These are phyloP conservation scores for Colletotrichum theobromicola DNA, from an alignment of 2,329 filamentous ascomycete species.

Conservation along the genomic window DNA sequence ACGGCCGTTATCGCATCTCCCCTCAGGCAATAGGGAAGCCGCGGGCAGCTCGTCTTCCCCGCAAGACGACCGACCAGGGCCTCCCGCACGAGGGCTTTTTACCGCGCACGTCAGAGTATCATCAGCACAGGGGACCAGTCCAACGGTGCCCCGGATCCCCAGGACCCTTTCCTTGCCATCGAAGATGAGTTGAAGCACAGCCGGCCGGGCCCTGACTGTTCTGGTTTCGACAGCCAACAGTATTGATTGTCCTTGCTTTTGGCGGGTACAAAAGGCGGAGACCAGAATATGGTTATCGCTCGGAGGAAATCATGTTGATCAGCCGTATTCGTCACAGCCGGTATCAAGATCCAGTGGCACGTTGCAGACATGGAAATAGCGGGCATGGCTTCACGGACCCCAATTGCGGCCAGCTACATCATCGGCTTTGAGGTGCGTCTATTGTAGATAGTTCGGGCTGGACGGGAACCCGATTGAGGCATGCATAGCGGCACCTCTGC, in stretches of 20 bases:
- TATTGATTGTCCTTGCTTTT: neutral
- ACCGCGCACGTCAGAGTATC: slow-evolving; percentile 3
- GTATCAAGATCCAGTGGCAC: slow-evolving; percentile 10
- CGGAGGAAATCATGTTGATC: slow-evolving; percentile 1
- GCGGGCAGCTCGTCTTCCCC: neutral
- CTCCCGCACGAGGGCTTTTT: neutral
- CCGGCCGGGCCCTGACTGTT: neutral
- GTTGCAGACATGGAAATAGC: neutral
- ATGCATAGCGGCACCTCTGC: neutral
- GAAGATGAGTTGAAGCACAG: neutral
- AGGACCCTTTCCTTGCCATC: neutral
- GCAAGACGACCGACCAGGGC: neutral
- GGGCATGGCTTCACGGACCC: neutral
- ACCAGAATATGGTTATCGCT: neutral
- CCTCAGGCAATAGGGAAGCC: neutral
- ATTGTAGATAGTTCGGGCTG: neutral
- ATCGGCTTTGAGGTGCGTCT: neutral
- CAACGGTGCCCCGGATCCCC: neutral
- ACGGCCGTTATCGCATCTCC: neutral
- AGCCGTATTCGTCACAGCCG: neutral
- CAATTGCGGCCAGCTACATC: neutral
- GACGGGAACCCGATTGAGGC: neutral
- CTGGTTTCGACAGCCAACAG: neutral
- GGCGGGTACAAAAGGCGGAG: slow-evolving; percentile 7
- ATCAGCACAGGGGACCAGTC: neutral